Base-by-base conservation (phyloP, 768 basidiomycete genomes). In the Serendipita sp. region DNA sequence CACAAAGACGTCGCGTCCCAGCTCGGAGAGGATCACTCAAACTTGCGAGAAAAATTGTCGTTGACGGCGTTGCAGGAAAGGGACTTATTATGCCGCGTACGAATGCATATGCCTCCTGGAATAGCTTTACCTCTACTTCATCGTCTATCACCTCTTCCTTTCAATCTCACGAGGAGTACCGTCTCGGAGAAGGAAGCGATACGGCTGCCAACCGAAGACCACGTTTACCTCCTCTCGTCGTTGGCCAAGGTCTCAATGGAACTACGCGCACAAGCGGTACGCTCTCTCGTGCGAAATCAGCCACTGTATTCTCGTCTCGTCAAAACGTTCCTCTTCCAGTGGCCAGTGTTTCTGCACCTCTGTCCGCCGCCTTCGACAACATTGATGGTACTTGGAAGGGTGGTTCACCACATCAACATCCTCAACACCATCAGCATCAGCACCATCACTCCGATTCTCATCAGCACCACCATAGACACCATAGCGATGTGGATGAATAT, bases 101-200 rank as follows among this genome's bases (percentile, higher is more conserved):
- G 16, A 60, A 60, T 10, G 55, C 55, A n/a, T 60, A 60, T 37
- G 55, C 55, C 16, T 60, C 55, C 10, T 60, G 55, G 55, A 60
- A 23, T 8, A 60, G 55, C 36, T 60, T 60, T 37, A 29, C 55
- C 16, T 60, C 55, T 8, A 60, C 23, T 29, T 33, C 29, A 11
- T 60, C 55, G n/a, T 40, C 40, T 5, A 11, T 60, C 55, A 60
- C 23, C 36, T 60, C 55, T 27, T 60, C 55, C 33, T 60, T 60
- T n/a, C 36, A 5, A 8, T 60, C 55, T 29, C 55, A 60, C n/a
- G 55, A 60, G 8, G 55, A 60, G 16, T 60, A 60, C 18, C 55
- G 55, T 8, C 36, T 18, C 11, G 55, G 55, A n/a, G 55, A 60
- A 37, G 55, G 55, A 27, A 60, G 55, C 55, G 55, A 60, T 37